Base-by-base conservation (phyloP, 306 rosid species). In the Prinsepia uniflora region DNA sequence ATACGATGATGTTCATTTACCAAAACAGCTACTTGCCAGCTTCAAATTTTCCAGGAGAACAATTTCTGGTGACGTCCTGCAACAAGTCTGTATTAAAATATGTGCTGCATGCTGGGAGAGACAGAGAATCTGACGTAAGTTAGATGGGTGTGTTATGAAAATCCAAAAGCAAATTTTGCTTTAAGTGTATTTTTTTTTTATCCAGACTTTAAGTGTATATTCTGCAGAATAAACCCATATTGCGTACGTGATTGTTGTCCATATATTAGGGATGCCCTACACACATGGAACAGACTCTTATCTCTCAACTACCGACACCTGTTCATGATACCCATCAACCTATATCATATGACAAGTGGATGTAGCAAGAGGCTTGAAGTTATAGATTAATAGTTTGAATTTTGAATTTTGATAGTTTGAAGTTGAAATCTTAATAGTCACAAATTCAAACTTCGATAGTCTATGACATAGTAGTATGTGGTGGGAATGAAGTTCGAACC, bases 211-310 rank as follows among this genome's bases (percentile, higher is more conserved):
- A 41, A 6, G 43, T 50, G 75, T 42, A 79, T 73, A 79, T 79
- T 76, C 79, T 7, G 4, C 10, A 10, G 79, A 72, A 81, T 79
- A 75, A 76, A 67, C 82, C 69, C 59, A 54, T 58, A 17, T 8
- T 55, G 56, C 52, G 12, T 47, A 53, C 41, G 6, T 22, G 50
- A 45, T 57, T 52, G 18, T 57, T 70, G 68, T 72, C 48, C 76
- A 56, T 30, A 24, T 30, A 30, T 39, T 22, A 48, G 13, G 56
- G 69, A 44, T 66, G 45, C 39, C 22, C 65, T 63, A 56, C 70
- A 56, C 70, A 48, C 68, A 41, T 65, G 71, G 65, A 64, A 44
- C 50, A 55, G 82, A 73, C 59, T 53, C 63, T 44, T 55, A 73
- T 63, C 17, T 75, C 65, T 69, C 45, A 80, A 52, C 84, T 8